Base-by-base conservation (phyloP, 2,329 filamentous ascomycete genomes). In the Ophiostoma ulmi region DNA sequence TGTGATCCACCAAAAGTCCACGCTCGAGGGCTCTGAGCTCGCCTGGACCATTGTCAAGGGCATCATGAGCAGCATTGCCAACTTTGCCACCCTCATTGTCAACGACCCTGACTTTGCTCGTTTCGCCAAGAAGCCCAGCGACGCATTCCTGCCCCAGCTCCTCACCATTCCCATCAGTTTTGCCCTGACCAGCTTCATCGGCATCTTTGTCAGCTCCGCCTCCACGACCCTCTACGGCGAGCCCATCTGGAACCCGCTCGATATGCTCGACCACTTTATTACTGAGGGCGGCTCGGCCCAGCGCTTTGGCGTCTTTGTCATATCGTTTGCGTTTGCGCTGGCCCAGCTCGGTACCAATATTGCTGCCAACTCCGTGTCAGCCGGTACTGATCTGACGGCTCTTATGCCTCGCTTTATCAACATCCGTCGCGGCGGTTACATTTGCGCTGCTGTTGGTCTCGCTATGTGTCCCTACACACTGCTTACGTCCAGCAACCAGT, bases 401-500 rank as follows among this genome's bases (percentile, higher is more conserved):
- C 83, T 96, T 13, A 81, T 94, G 3, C 93, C 93, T 0, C 88
- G 91, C 22, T 96, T 87, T 79, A 83, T 97, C 77, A 94, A 90
- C 76, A 97, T 97, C 76, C 89, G 93, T 70, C 90, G 94, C 13
- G 93, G 93, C 70, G 91, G 92, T 14, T 97, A 96, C 78, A 86
- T 97, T 73, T 96, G 92, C 77, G 93, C 93, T 0, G 78, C 85
- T 1, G 83, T 97, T 70, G 93, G 92, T 70, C 83, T 97, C 14
- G 90, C 88, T 73, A 96, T 97, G 87, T 95, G 92, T 78, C 94
- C 94, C 0, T 94, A 90, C 87, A 91, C 91, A 72, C 85, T 97
- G 0, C 86, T 97, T 10, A 88, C 86, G 1, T 83, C 83, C 64
- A 87, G 87, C 64, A 97, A 94, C 82, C 89, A 90, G 80, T 97